Base-by-base conservation (phyloP, 2,329 filamentous ascomycete species). In the Cordyceps farinosa region DNA sequence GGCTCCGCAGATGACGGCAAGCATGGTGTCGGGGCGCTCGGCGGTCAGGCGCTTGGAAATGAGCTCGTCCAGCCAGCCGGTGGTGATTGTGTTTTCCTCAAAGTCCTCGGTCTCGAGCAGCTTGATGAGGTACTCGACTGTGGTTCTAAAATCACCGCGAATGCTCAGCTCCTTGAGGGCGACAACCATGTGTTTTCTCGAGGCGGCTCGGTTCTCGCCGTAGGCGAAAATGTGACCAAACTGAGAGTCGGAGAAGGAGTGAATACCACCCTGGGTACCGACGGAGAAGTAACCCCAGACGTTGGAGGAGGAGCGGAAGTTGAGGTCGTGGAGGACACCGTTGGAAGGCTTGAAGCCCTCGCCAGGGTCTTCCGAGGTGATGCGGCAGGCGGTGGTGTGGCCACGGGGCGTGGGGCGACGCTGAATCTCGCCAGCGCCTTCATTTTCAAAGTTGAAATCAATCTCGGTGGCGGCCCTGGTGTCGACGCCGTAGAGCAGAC, bases 281-380 rank as follows among this genome's bases (percentile, higher is more conserved):
- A 99, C 95, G 60, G 95, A 99, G 87, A 99, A 99, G 80, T 99
- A 99, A 84, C 95, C 95, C 95, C 95, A 99, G 63, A 98, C 95
- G 70, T 99, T 99, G 67, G 95, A 98, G 76, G 92, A 97, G 82
- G 90, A 96, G 74, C 95, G 87, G 87, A 99, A 99, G 84, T 99
- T 99, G 73, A 99, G 83, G 74, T 99, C 95, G 81, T 98, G 95
- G 87, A 99, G 96, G 60, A 94, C 96, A 87, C 95, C 95, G 73
- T 94, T 96, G 52, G 95, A 99, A 64, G 95, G 95, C 86, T 99
- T 99, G 87, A 99, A 99, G 60, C 95, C 95, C 83, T 99, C 95
- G 72, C 96, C 95, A 10, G 95, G 95, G 76, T 99, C 95, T 78
- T 99, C 95, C 0, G 95, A 99, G 32, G 95, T 99, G 79, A 99